A percentile compares a stretch with the other conserved stretches of the same genome.
Evolutionary conservation across 2,329 filamentous ascomycete species (phyloP).

Genomic region (Fusarium sp.): DNA sequence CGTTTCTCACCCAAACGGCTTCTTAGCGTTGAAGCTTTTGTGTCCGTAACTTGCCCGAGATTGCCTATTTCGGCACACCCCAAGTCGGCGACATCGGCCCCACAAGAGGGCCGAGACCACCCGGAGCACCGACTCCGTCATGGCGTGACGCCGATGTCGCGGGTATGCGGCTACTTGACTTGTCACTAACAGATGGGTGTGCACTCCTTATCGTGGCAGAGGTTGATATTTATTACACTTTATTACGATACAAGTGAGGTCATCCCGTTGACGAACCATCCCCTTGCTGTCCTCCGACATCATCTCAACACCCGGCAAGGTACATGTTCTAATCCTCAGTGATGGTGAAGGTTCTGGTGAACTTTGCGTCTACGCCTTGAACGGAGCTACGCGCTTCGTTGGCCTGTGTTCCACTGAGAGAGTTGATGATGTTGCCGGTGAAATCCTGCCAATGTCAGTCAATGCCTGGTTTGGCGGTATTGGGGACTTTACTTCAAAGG

Average conservation of each 20-base stretch:
- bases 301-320: not conserved
- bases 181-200: not conserved
- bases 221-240: not conserved
- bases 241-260: not conserved
- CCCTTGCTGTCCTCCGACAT: not conserved
- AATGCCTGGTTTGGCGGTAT: not conserved
- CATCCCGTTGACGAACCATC: not conserved
- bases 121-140: not conserved
- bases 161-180: not conserved
- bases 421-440: not conserved
- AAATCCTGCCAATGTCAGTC: not conserved
- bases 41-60: not conserved
- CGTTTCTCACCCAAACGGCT: not conserved
- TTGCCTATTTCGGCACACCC: conserved; percentile 3
- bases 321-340: not conserved
- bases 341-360: not conserved
- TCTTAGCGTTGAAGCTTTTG: not conserved
- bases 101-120: not conserved
- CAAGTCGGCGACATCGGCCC: not conserved
- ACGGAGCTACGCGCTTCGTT: not conserved
- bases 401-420: not conserved
- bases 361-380: not conserved
- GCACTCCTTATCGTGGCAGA: not conserved
- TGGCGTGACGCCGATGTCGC: not conserved
- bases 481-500: not conserved